Percentiles rank a stretch among this genome's conserved stretches.
Conservation (phyloP, 1,284 basidiomycete genomes). For the Ceratobasidium sp. region DNA sequence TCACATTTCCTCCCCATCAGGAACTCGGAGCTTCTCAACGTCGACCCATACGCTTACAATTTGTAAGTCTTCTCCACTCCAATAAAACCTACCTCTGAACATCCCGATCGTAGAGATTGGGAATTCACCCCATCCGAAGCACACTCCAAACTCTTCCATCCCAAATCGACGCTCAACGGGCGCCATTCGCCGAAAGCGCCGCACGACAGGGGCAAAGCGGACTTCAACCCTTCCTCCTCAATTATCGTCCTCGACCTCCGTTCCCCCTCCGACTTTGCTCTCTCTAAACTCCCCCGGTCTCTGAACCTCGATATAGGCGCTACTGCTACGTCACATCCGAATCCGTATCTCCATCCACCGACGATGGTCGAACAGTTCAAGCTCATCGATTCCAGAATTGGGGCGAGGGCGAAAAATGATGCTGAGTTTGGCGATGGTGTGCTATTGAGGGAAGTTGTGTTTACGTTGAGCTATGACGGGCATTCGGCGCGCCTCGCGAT, state of each 20-base stretch:
- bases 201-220: conserved; percentile 22
- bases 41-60: conserved; percentile 28
- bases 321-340: too few species aligned
- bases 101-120: conserved; percentile 9
- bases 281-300: neutral
- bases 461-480: conserved; percentile 21
- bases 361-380: conserved; percentile 33
- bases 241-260: conserved; percentile 16
- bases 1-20: conserved; percentile 16
- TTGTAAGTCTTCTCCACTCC: neutral
- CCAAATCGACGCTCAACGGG: conserved; percentile 14
- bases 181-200: neutral
- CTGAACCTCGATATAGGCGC: conserved; percentile 18
- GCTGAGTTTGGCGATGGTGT: conserved; percentile 12
- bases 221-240: conserved; percentile 7
- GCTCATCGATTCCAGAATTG: conserved; percentile 7
- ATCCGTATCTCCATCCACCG: conserved; percentile 27
- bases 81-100: too few species aligned
- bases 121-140: conserved; percentile 15
- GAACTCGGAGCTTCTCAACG: conserved; percentile 21
- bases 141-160: neutral
- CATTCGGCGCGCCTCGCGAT: conserved; percentile 22
- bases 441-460: conserved; percentile 1
- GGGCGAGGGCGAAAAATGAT: neutral
- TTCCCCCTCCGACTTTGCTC: neutral